Base-by-base conservation (phyloP, 441 rosid genomes). In the Pelargonium exstipulatum region DNA sequence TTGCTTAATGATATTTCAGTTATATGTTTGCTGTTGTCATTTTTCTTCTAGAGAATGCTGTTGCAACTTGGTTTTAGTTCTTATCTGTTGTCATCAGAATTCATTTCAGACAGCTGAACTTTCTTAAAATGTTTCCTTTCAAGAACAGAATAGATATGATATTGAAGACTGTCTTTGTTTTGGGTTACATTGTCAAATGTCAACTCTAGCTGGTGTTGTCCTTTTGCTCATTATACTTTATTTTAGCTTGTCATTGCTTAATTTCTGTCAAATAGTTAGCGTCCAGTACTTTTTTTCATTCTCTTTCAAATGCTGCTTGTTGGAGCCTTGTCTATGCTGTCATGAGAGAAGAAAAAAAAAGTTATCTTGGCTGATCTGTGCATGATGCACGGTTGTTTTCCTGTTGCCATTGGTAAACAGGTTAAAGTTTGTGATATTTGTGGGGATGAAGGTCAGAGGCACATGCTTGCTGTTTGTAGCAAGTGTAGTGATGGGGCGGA, bases 401-500 rank as follows among this genome's bases (percentile, higher is more conserved):
- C 16, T 45, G 43, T 18, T 18, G 1, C 18, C 42, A 42, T 16
- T 77, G 71, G 16, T 26, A 42, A 71, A 40, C 79, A 79, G 82
- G 77, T 76, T 43, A 79, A 66, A 71, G 75, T 73, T 67, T 79
- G 82, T 63, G 79, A 76, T 73, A 76, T 76, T 35, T 79, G 82
- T 16, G 82, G 82, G 37, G 77, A 79, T 69, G 60, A 65, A 35
- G 82, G 82, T 12, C 71, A 73, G 26, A 77, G 71, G 68, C 10
- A 73, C 37, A 60, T 40, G 70, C 82, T 79, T 79, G 79, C 82
- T 71, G 64, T 70, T 49, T 79, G 82, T 73, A 73, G 79, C 73
- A 68, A 68, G 18, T 76, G 82, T 72, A 76, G 29, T 64, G 82
- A 79, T 67, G 82, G 82, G 45, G 82, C 79, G n/a, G 82, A 79